Conservation (phyloP, 495 filamentous ascomycete genomes). For the Xylaria sp. region DNA sequence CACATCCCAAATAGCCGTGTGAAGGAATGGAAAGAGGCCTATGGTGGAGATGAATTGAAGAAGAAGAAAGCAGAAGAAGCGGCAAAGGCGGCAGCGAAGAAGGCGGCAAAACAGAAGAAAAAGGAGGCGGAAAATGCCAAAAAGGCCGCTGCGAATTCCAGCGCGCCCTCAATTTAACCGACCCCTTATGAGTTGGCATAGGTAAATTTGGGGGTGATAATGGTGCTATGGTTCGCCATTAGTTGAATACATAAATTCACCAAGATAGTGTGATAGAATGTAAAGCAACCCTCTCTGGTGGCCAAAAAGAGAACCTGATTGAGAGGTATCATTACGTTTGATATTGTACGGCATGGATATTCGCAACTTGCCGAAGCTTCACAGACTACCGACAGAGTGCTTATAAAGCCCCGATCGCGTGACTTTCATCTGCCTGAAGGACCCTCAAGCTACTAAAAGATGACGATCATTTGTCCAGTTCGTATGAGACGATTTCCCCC, state of each 20-base stretch:
- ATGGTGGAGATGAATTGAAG: constrained; percentile 54
- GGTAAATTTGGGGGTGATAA: no score
- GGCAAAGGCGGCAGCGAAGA: constrained; percentile 58
- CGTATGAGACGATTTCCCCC: not conserved
- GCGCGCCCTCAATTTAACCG: not conserved
- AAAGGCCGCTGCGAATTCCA: constrained; percentile 1
- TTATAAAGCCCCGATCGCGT: not conserved
- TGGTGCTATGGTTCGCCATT: not conserved
- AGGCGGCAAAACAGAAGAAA: constrained; percentile 55
- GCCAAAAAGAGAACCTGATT: not conserved
- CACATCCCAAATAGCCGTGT: constrained; percentile 82
- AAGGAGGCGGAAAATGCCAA: constrained; percentile 54
- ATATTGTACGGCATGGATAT: not conserved
- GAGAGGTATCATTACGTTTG: not conserved
- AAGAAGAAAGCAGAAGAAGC: constrained; percentile 62
- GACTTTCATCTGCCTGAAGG: not conserved
- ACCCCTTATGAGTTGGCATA: not conserved
- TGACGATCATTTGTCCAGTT: not conserved
- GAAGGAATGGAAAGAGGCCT: constrained; percentile 79
- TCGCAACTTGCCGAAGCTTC: not conserved
- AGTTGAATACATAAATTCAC: not conserved
- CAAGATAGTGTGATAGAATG: not conserved
- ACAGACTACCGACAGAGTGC: not conserved
- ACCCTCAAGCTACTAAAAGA: no score
- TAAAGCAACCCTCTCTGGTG: not conserved